Base-by-base conservation (phyloP, 2,329 filamentous ascomycete genomes). In the Pseudogymnoascus sp. region DNA sequence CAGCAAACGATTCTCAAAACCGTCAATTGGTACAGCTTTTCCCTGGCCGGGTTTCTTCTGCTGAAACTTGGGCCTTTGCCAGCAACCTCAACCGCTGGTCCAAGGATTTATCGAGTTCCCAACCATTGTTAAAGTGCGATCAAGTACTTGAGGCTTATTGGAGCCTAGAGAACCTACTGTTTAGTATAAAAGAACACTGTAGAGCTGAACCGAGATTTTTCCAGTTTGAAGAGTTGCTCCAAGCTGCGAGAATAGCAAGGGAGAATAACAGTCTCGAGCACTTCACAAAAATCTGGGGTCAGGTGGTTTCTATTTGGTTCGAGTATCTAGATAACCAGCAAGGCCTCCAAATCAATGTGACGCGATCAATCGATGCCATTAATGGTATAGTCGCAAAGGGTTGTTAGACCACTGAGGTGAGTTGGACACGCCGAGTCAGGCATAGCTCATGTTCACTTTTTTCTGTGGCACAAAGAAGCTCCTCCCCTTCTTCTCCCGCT, bases 81-180 rank as follows among this genome's bases (percentile, higher is more conserved):
- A 33, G 14, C 14, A 60, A 37, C 20, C 41, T 63, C 38, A 38
- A 54, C 14, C 9, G 47, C 25, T 63, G 43, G 61, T 54, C 61
- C 4, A 60, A 57, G 12, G n/a, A 63, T 50, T 7, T 65, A 41
- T 62, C 60, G 35, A 63, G 61, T 57, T 60, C 41, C 14, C 30
- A 61, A 59, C 57, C 50, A 36, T 33, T 38, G 18, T 41, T 39
- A 25, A 38, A 63, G 22, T 11, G 38, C 36, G 37, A 41, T 41
- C 61, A 57, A 43, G 50, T 64, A 38, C 62, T 64, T 18, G 39
- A 63, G 38, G 63, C 62, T 20, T 67, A 63, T 38, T 67, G 65
- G 65, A 50, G 62, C 36, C 58, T 67, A 39, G 59, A 64, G 39
- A 60, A 39, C 22, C 59, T 67, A 54, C 33, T 67, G 20, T 60